Base-by-base conservation (phyloP, 2,329 filamentous ascomycete genomes). In the Scedosporium aurantiacum region DNA sequence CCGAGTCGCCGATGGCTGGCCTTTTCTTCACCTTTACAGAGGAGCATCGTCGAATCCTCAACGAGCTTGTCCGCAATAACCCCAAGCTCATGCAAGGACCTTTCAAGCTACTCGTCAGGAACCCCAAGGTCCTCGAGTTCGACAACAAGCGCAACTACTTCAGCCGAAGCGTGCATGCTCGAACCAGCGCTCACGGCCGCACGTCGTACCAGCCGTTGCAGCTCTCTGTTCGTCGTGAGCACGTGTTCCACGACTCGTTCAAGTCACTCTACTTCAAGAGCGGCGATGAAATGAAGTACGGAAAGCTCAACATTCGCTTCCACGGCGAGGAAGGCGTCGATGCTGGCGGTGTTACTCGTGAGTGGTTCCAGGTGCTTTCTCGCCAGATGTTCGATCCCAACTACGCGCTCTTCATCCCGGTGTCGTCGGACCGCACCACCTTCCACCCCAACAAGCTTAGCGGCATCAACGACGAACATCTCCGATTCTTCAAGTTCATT, bases 81-180 rank as follows among this genome's bases (percentile, higher is more conserved):
- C 94, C 95, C 32, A 96, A 96, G 73, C 84, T 99, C 65, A 99
- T 99, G 95, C 97, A 93, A 63, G 94, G 94, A 60, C 97, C 93
- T 2, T 97, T 99, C 75, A 92, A 93, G 10, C 81, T 99, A 16
- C 78, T 99, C 57, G 94, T 97, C 65, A 97, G 96, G 79, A 99
- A 99, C 70, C 95, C 94, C 27, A 99, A 97, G 80, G 95, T 99
- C 3, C 80, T 99, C 12, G 94, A 99, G 71, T 99, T 99, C 69
- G 94, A 99, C 77, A 99, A 99, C 78, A 99, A 99, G 79, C 91
- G 94, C 69, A 97, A 96, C 76, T 99, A 95, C 81, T 99, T 99
- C 80, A 97, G 86, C 71, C 89, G 94, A 64, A 92, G 91, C 69
- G 87, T 99, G 10, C 94, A 99, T 73, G 76, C 78, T 47, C 78